Evolutionary conservation across 2,329 filamentous ascomycete species (phyloP), one percentile per base, ranked within the genome.

Genomic region (Byssothecium circinans): DNA sequence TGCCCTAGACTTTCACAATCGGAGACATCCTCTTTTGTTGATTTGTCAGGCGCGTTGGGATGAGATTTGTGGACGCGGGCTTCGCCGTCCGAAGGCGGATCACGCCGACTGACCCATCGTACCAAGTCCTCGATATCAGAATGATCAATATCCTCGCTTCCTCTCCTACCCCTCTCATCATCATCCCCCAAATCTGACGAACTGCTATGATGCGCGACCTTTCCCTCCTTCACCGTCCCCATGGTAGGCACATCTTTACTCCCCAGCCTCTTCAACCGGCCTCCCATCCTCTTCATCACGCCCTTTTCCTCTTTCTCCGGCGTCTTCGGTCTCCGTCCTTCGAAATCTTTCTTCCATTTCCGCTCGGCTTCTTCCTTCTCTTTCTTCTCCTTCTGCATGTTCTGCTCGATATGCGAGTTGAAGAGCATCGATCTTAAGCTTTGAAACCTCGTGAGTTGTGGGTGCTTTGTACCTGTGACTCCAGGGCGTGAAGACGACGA

Each of bases 371-470:
- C 44, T 25, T 60, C 60, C 12, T 57, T 47, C 15, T 55, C 65
- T 14, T 57, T 41, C 6, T 27, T 19, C 11, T 48, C 45, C 35
- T 53, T 54, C 25, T 57, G 49, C 36, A 67, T 59, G n/a, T 57
- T 60, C 32, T 61, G 54, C 38, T 68, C 60, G 18, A 70, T 63
- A n/a, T 58, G 55, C 8, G 58, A 56, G 3, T 57, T 56, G 38
- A 70, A 70, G 17, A 70, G 42, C 38, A 67, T 64, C 25, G 63
- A 67, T 17, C 67, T 55, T 32, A 70, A 53, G 4, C 65, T 69
- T 39, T 68, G 64, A 39, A 70, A 69, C 7, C 67, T 60, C 17
- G 59, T 50, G 48, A 70, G 59, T 35, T 64, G 63, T 25, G 64
- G 60, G 29, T 57, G 50, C 34, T 45, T 52, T 20, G 35, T 14